phyloP scores from a whole-genome alignment of 129 eudicot genomes.

The Scalesia atractyloides region DNA sequence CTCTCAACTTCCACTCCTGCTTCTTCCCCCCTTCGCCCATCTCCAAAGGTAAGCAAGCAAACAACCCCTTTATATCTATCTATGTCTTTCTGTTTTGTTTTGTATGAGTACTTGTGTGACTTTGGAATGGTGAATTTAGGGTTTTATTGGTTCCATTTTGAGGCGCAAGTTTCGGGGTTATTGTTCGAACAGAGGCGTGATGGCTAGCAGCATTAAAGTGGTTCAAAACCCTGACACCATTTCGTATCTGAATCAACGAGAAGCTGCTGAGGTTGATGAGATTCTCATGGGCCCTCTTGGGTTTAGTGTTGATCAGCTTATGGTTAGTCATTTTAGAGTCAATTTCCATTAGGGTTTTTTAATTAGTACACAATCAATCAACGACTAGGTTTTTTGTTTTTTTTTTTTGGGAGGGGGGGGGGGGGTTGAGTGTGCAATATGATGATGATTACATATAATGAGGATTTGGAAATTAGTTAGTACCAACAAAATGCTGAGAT shows the following conservation, averaged over 20 bases:
- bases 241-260: conserved; percentile 72
- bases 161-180: conserved; percentile 38
- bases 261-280: conserved; percentile 92
- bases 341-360: neutral
- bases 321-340: conserved; percentile 47
- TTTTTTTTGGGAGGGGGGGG: neutral
- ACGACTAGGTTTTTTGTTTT: too few species aligned
- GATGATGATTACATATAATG: neutral
- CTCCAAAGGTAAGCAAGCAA: conserved; percentile 36
- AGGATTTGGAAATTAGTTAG: neutral
- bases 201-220: conserved; percentile 42
- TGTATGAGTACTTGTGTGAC: neutral
- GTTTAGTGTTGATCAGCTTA: conserved; percentile 95
- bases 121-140: conserved; percentile 40
- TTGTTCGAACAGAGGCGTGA: conserved; percentile 37
- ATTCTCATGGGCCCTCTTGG: conserved; percentile 96
- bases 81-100: neutral
- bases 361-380: too few species aligned
- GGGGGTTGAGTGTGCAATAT: too few species aligned
- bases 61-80: neutral
- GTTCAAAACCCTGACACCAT: conserved; percentile 44
- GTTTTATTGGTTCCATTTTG: conserved; percentile 40
- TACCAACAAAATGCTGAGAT: neutral
- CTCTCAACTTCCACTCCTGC: conserved; percentile 24
- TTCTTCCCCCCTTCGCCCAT: conserved; percentile 12